A percentile compares a stretch with the other conserved stretches of the same genome.
Evolutionary conservation across 305 asterid species (phyloP).

Genomic region (Fraxinus xanthoxyloides): DNA sequence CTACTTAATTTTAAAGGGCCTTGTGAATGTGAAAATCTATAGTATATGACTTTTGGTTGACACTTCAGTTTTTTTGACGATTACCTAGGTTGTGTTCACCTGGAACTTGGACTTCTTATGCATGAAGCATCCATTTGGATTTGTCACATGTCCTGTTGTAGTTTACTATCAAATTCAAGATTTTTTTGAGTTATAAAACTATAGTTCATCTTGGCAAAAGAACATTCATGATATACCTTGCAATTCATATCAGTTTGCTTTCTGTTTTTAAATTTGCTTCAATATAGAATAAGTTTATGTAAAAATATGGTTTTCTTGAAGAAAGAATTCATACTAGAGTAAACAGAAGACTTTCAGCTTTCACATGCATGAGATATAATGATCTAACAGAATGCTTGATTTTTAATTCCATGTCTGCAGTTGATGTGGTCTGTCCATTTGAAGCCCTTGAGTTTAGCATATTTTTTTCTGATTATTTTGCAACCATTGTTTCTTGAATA

Average conservation of each 20-base stretch:
- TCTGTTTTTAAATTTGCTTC: background rate
- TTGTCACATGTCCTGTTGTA: background rate
- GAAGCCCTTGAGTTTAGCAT: background rate
- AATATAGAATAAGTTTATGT: background rate
- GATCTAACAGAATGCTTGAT: constrained; percentile 6
- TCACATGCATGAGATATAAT: constrained; percentile 2
- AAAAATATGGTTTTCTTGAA: constrained; percentile 10
- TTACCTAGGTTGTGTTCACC: background rate
- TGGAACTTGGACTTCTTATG: background rate
- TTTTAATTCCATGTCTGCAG: background rate
- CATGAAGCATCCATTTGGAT: background rate
- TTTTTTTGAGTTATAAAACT: background rate
- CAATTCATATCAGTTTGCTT: background rate
- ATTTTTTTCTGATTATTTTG: background rate
- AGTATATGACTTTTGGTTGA: background rate
- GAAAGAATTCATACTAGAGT: constrained; percentile 6
- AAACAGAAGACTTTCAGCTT: constrained; percentile 1
- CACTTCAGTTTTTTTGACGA: background rate
- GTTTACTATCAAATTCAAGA: background rate
- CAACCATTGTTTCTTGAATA: background rate
- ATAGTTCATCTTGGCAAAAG: background rate
- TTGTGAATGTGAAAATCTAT: background rate
- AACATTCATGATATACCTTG: background rate
- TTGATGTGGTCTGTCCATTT: background rate
- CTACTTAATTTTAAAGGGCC: background rate